These are phyloP conservation scores for Dryadomyces sulphureus DNA, from an alignment of 2,329 filamentous ascomycete genomes.

Conservation along the genomic window DNA sequence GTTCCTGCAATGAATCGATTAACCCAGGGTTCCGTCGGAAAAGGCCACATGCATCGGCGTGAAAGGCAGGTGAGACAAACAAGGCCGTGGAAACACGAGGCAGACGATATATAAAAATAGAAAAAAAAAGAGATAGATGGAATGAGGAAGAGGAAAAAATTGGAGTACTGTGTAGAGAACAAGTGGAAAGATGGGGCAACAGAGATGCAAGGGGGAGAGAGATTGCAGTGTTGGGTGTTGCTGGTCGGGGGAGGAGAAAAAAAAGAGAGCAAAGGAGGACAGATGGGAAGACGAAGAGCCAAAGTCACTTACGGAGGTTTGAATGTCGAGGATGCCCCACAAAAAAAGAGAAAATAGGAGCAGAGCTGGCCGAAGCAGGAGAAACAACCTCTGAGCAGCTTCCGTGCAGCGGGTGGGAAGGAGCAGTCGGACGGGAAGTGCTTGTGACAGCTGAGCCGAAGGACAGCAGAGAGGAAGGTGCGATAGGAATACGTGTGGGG, in stretches of 20 bases:
- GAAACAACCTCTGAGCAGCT: not conserved
- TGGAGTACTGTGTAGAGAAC: not conserved
- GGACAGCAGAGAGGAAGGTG: not conserved
- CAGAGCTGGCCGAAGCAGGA: not conserved
- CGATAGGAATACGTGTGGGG: conserved; percentile 1
- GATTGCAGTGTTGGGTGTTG: not conserved
- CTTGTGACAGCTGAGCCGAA: not conserved
- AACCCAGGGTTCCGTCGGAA: not conserved
- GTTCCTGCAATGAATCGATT: not conserved
- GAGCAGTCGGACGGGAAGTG: not conserved
- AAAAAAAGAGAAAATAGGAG: not conserved
- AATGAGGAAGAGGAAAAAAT: not conserved
- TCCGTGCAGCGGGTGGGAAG: not conserved
- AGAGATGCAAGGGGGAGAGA: not conserved
- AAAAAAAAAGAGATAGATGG: not conserved
- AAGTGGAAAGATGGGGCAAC: not conserved
- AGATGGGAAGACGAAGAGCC: not conserved
- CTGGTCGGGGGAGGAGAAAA: not conserved
- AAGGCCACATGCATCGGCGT: not conserved
- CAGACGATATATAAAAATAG: not conserved
- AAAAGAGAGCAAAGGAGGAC: not conserved
- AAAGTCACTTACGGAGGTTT: not conserved
- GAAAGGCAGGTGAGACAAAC: not conserved
- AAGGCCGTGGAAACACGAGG: not conserved
- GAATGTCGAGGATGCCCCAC: not conserved